phyloP scores from a whole-genome alignment of 129 eudicot species.

The Cynara cardunculus region DNA sequence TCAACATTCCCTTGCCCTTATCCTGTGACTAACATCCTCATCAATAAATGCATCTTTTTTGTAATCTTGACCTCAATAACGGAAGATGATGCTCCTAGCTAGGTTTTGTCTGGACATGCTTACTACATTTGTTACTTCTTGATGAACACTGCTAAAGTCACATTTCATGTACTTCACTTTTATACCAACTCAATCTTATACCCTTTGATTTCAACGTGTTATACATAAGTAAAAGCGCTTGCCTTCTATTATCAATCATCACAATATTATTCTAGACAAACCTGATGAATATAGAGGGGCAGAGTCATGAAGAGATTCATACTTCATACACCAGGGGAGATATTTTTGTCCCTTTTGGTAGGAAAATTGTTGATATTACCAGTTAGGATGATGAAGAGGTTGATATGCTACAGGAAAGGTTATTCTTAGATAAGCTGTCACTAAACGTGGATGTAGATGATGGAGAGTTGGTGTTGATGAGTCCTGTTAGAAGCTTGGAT shows the following conservation, averaged over 20 bases:
- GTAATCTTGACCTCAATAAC: background rate
- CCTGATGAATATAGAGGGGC: no score
- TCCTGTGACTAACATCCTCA: background rate
- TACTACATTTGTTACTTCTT: constrained; percentile 1
- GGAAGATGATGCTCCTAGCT: background rate
- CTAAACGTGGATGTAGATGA: no score
- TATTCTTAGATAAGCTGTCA: no score
- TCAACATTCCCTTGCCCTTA: background rate
- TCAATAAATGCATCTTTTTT: background rate
- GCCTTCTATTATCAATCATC: constrained; percentile 1
- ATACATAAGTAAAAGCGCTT: background rate
- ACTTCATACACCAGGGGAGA: no score
- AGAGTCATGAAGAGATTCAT: no score
- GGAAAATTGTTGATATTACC: no score
- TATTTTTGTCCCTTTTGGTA: no score
- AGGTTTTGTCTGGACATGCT: constrained; percentile 5
- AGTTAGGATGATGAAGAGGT: no score
- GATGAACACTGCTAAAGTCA: background rate
- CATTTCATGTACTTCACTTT: background rate
- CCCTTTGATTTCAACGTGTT: background rate
- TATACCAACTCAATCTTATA: background rate
- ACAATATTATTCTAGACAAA: background rate
- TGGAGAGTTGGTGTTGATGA: no score
- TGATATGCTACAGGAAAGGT: no score
- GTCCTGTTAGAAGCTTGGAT: no score